A percentile compares a stretch with the other conserved stretches of the same genome.
phyloP scores from a whole-genome alignment of 2,329 filamentous ascomycete species.

The Phaeomoniella chlamydospora region DNA sequence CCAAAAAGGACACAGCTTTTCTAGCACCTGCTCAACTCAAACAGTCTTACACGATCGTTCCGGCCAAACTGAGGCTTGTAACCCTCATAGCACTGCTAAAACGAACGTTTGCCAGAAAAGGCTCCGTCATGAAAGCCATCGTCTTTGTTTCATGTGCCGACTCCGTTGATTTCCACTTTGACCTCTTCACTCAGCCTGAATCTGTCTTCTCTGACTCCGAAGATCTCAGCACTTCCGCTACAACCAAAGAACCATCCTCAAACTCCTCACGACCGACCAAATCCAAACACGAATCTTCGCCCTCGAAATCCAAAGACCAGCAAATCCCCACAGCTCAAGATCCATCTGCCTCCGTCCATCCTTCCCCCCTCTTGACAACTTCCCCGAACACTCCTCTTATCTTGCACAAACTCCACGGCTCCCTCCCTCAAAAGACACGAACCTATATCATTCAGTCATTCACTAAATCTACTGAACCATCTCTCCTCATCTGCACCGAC shows the following conservation, averaged over 20 bases:
- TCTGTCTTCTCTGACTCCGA: not conserved
- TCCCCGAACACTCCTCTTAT: slow-evolving; percentile 64
- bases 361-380: slow-evolving; percentile 58
- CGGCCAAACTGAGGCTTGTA: slow-evolving; percentile 80
- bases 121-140: slow-evolving; percentile 91
- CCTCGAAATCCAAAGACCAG: no score
- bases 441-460: slow-evolving; percentile 78
- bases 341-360: slow-evolving; percentile 42
- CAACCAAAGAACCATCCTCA: slow-evolving; percentile 10
- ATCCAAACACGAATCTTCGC: no score
- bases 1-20: slow-evolving; percentile 44
- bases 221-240: slow-evolving; percentile 1
- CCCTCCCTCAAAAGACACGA: slow-evolving; percentile 71
- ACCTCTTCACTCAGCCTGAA: slow-evolving; percentile 47
- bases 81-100: slow-evolving; percentile 74
- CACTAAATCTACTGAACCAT: slow-evolving; percentile 55
- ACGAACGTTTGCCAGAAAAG: slow-evolving; percentile 73
- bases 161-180: slow-evolving; percentile 92
- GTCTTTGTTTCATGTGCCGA: slow-evolving; percentile 95
- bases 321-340: no score
- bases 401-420: slow-evolving; percentile 76
- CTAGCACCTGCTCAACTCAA: slow-evolving; percentile 84
- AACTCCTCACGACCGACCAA: slow-evolving; percentile 23
- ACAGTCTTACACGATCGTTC: slow-evolving; percentile 76
- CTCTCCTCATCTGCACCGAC: slow-evolving; percentile 83